Base-by-base conservation (phyloP, 768 basidiomycete genomes). In the Tylopilus rubrobrunneus region DNA sequence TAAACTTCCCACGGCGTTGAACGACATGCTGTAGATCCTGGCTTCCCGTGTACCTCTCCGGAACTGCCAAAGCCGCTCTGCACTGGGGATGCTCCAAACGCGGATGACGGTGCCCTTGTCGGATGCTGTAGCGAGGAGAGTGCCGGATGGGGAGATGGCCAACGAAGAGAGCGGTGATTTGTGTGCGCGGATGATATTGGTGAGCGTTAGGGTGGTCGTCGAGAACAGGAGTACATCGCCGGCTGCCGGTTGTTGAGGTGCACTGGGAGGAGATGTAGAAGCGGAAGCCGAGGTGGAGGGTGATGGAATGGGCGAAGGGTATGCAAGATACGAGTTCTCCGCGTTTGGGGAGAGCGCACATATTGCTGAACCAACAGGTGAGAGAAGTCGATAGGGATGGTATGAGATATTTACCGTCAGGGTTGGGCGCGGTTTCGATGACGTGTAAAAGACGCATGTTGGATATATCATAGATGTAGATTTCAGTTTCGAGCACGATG, bases 371-470 rank as follows among this genome's bases (percentile, higher is more conserved):
- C n/a, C 51, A 12, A 42, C 23, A 48, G 14, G 48, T 56, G 28
- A 53, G 49, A 48, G 37, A 42, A 48, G 21, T 43, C 25, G 9
- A n/a, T 34, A 46, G 6, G 48, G 10, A 45, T 2, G 42, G 7
- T 36, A 47, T 7, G 11, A 25, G 52, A 47, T 34, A 33, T 71
- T 60, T 71, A 92, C 95, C 95, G 66, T 97, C 89, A 3, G 96
- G 93, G 68, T 99, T 99, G 0, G 92, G 84, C 8, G 90, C 87
- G 0, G 97, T 98, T 75, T 99, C 97, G 43, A 98, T 95, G 39
- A 98, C 96, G 70, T 98, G 96, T 37, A 97, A 73, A 27, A 99
- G 80, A 53, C 94, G 87, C 97, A 99, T 98, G 61, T 98, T 99
- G 45, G 88, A 91, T 64, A 98, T 98, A 68, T 99, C 97, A 67